phyloP scores from a whole-genome alignment of 2,329 filamentous ascomycete genomes.

The Fusarium brachygibbosum region DNA sequence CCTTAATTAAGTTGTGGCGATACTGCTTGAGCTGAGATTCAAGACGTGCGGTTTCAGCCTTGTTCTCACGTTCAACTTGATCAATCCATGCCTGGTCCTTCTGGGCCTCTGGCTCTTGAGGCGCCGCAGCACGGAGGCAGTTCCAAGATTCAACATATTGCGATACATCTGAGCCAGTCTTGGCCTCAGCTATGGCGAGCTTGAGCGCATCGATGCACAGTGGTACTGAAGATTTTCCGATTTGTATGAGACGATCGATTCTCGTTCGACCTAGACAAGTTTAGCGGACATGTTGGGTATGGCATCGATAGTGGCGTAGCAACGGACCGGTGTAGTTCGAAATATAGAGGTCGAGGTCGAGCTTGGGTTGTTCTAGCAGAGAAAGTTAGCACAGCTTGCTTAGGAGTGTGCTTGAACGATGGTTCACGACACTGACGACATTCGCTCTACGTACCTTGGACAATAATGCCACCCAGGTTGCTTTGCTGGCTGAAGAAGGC shows the following conservation, averaged over 20 bases:
- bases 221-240: slow-evolving; percentile 81
- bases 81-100: slow-evolving; percentile 83
- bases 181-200: slow-evolving; percentile 80
- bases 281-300: slow-evolving; percentile 23
- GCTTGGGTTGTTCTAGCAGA: slow-evolving; percentile 78
- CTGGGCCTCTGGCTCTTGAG: slow-evolving; percentile 75
- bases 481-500: slow-evolving; percentile 63
- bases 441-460: slow-evolving; percentile 58
- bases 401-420: background rate
- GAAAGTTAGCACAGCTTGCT: slow-evolving; percentile 27
- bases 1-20: slow-evolving; percentile 97
- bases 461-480: slow-evolving; percentile 61
- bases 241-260: slow-evolving; percentile 83
- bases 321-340: slow-evolving; percentile 84
- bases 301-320: background rate
- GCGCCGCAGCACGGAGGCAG: slow-evolving; percentile 72
- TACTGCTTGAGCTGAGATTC: slow-evolving; percentile 90
- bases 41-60: slow-evolving; percentile 78
- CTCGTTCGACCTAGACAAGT: slow-evolving; percentile 76
- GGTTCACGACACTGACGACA: slow-evolving; percentile 12
- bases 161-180: slow-evolving; percentile 78
- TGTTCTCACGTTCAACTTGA: slow-evolving; percentile 74
- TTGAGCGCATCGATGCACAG: slow-evolving; percentile 86
- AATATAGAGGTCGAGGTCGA: slow-evolving; percentile 92
- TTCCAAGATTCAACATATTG: slow-evolving; percentile 79